phyloP scores from a whole-genome alignment of 1,284 basidiomycete genomes.

The Ustilago sp. region DNA sequence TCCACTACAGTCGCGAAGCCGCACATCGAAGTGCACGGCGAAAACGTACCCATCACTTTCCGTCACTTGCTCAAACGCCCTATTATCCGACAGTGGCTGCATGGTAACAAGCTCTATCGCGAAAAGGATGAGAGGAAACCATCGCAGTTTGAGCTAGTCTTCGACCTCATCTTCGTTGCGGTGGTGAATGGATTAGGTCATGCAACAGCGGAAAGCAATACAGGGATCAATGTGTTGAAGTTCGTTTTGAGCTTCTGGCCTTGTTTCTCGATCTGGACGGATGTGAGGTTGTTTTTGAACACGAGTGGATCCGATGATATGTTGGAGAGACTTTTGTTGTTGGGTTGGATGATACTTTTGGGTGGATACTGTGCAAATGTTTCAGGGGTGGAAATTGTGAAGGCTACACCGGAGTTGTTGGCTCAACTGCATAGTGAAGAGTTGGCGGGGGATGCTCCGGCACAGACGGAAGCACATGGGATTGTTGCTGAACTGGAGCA shows the following conservation, averaged over 20 bases:
- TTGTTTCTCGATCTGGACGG: slow-evolving; percentile 63
- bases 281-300: slow-evolving; percentile 64
- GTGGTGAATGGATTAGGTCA: slow-evolving; percentile 61
- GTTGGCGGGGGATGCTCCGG: slow-evolving; percentile 17
- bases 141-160: slow-evolving; percentile 68
- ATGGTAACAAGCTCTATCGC: slow-evolving; percentile 63
- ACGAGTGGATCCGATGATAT: slow-evolving; percentile 67
- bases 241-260: slow-evolving; percentile 68
- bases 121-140: slow-evolving; percentile 65
- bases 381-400: slow-evolving; percentile 47
- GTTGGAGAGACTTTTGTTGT: slow-evolving; percentile 59
- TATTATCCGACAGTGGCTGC: slow-evolving; percentile 68
- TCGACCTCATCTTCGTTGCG: slow-evolving; percentile 66
- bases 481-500: slow-evolving; percentile 18
- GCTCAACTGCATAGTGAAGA: slow-evolving; percentile 18
- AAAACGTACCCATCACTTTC: slow-evolving; percentile 58
- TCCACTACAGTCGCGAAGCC: slow-evolving; percentile 7
- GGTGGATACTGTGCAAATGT: slow-evolving; percentile 67
- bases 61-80: slow-evolving; percentile 66
- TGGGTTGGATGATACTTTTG: slow-evolving; percentile 67
- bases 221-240: slow-evolving; percentile 64
- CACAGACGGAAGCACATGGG: slow-evolving; percentile 12
- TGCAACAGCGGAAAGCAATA: slow-evolving; percentile 57
- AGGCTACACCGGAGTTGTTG: slow-evolving; percentile 38
- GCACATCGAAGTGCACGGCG: slow-evolving; percentile 50